Base-by-base conservation (phyloP, 2,329 filamentous ascomycete genomes). In the Aspergillus floridensis region DNA sequence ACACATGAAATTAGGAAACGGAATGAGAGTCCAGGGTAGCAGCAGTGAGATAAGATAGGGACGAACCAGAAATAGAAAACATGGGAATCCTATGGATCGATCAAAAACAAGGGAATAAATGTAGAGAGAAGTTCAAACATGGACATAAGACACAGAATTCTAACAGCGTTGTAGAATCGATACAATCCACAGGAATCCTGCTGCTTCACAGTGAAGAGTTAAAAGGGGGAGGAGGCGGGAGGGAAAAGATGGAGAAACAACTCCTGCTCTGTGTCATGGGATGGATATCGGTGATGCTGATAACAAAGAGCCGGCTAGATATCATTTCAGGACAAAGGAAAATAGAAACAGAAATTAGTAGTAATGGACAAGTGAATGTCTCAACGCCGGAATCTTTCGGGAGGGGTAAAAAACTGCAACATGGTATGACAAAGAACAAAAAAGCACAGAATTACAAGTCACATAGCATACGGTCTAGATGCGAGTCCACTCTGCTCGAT, bases 301-400 rank as follows among this genome's bases (percentile, higher is more conserved):
- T 53, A 66, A 67, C 66, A 65, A 66, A 69, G 67, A 67, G 64
- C 64, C 63, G 59, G 59, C 63, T 66, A 67, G 60, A 68, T 67
- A 66, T 68, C 64, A 64, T 69, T 64, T 66, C 63, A 66, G 60
- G 61, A 64, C 60, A 70, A 66, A 65, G 57, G 65, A 61, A 64
- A 60, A 59, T 56, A 59, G 51, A 61, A 53, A 61, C 49, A 53
- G 58, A 60, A 61, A 65, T 63, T 63, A 64, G 57, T 60, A 61
- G 61, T 66, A 67, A 68, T 70, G 70, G 67, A 70, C 67, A 69
- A 68, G 53, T 65, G 63, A 61, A 70, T 66, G 66, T 70, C 65
- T 71, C 66, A 71, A 71, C 69, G 69, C 69, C 69, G 65, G 66
- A 61, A 64, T 70, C 70, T 71, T 65, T 63, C 58, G 66, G 67